Evolutionary conservation across 352 stramenopile genomes (phyloP), one percentile per base, ranked within the genome.

Genomic region (Chloridella minuta): DNA sequence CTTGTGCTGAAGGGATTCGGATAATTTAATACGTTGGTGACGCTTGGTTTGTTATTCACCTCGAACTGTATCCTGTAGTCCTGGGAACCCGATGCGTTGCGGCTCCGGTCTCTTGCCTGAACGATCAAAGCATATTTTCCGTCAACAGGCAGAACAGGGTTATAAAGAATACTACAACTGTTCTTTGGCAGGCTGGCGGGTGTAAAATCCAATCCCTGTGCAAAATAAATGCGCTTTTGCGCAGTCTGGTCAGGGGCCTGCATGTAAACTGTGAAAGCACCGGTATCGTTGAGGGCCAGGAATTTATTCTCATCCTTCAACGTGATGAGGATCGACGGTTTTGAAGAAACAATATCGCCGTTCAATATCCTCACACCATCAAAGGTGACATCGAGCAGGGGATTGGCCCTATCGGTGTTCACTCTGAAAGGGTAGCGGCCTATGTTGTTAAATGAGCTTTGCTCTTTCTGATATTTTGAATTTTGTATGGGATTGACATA

Each of bases 281-380:
- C 40, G 40, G 40, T 66, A 66, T 66, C 40, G n/a, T 66, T 66
- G 10, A 66, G n/a, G n/a, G 40, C 40, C 40, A 66, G 40, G n/a
- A 66, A 66, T 66, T 66, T 66, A 66, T 66, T 66, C n/a, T 66
- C 40, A 66, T 66, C 40, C 40, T 66, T 66, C 40, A 66, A n/a
- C n/a, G 40, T 66, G 10, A 66, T n/a, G 10, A 66, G n/a, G n/a
- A 66, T 66, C 10, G 10, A 18, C 10, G 40, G 40, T 66, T 66
- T 66, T 18, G 40, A 66, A 66, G 40, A 66, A 10, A 66, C 40
- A 10, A 66, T 10, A 66, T 66, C 40, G n/a, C 40, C 40, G 40
- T 66, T 66, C n/a, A 66, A 66, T 18, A 66, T 66, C 10, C 40
- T 10, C n/a, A 66, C 40, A 18, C 40, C 40, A n/a, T 66, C 40